Conservation (phyloP, 352 stramenopile species). For the Phytopythium aichiense region DNA sequence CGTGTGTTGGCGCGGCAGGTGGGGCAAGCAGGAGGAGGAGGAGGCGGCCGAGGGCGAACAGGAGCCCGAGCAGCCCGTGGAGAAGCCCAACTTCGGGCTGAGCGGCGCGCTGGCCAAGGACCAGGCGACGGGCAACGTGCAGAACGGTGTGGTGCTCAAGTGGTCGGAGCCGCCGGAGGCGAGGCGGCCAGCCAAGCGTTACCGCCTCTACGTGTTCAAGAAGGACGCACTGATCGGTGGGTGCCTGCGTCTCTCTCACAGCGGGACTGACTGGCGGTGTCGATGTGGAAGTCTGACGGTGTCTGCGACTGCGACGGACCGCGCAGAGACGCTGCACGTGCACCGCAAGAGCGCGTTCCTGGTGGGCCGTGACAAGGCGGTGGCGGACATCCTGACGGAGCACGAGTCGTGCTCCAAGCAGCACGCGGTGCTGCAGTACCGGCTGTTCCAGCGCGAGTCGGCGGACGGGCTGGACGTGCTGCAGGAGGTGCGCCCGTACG, state of each 20-base stretch:
- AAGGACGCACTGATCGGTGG: conserved; percentile 73
- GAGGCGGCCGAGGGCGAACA: conserved; percentile 28
- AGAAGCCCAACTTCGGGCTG: conserved; percentile 97
- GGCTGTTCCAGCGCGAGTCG: conserved; percentile 70
- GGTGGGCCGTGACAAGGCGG: conserved; percentile 90
- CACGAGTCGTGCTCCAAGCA: conserved; percentile 96
- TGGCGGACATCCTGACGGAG: conserved; percentile 93
- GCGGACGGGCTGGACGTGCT: conserved; percentile 49
- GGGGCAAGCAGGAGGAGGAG: conserved; percentile 69
- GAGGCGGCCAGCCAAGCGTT: conserved; percentile 87
- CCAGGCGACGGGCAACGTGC: conserved; percentile 91
- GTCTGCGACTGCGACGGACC: not conserved
- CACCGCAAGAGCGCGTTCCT: conserved; percentile 95
- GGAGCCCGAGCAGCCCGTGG: conserved; percentile 37
- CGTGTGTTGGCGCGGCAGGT: conserved; percentile 24
- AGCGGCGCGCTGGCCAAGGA: conserved; percentile 96
- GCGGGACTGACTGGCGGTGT: too few species aligned
- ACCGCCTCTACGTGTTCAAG: conserved; percentile 98
- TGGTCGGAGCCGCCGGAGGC: conserved; percentile 96
- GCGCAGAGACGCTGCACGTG: conserved; percentile 91
- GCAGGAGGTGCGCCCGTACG: conserved; percentile 90
- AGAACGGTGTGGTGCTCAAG: conserved; percentile 97
- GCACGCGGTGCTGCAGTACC: conserved; percentile 97
- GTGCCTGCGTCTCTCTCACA: conserved; percentile 3
- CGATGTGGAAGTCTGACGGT: not conserved